A percentile compares a stretch with the other conserved stretches of the same genome.
phyloP scores from a whole-genome alignment of 2,329 filamentous ascomycete species.

The Pseudogymnoascus sp. region DNA sequence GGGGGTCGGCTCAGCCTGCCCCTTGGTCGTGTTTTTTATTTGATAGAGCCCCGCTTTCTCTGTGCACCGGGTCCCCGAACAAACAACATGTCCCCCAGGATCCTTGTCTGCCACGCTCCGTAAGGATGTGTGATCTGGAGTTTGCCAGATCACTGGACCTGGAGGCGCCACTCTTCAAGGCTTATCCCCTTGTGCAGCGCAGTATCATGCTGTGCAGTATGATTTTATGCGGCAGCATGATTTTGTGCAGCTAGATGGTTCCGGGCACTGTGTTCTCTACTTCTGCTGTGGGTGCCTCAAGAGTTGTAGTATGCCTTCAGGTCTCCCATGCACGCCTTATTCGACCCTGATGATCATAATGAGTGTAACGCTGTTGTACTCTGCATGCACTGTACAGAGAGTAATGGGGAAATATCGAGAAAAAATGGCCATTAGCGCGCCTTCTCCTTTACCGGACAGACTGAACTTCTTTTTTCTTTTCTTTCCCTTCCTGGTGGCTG shows the following conservation, averaged over 20 bases:
- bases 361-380: not conserved
- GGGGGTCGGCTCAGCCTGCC: not conserved
- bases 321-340: not conserved
- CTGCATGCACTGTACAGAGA: not conserved
- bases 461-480: not conserved
- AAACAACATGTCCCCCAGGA: not conserved
- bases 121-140: constrained; percentile 5
- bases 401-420: not conserved
- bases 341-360: constrained; percentile 1
- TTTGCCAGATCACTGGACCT: constrained; percentile 1
- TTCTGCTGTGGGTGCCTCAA: not conserved
- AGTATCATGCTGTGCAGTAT: not conserved
- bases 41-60: not conserved
- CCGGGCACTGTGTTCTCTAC: not conserved
- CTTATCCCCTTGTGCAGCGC: not conserved
- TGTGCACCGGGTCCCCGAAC: not conserved
- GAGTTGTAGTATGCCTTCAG: not conserved
- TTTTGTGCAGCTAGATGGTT: not conserved
- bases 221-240: not conserved
- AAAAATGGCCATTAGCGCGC: not conserved
- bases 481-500: not conserved
- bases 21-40: not conserved
- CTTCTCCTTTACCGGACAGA: not conserved
- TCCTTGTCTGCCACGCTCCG: constrained; percentile 4
- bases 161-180: constrained; percentile 5